Conservation (phyloP, 164 flowering plant species). For the Stephania yunnanensis region DNA sequence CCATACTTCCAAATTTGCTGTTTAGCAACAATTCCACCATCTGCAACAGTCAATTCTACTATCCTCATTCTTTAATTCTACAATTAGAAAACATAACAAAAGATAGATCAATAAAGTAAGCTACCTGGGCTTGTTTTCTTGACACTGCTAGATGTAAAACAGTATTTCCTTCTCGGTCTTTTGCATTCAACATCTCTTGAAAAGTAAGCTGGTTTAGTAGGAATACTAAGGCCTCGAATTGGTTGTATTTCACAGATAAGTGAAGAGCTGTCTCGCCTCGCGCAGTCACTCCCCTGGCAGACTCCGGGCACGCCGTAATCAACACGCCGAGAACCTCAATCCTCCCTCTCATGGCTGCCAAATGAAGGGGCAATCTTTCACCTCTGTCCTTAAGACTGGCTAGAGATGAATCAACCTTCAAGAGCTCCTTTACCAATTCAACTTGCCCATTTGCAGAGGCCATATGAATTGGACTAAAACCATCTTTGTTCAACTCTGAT, state of each 20-base stretch:
- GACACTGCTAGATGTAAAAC: conserved; percentile 5
- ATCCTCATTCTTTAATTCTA: neutral
- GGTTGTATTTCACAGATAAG: conserved; percentile 9
- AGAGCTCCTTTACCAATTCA: neutral
- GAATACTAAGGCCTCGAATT: conserved; percentile 7
- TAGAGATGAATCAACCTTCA: neutral
- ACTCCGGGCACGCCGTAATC: neutral
- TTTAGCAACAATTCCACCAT: neutral
- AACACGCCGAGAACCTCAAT: neutral
- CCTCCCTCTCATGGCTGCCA: neutral
- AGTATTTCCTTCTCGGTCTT: conserved; percentile 15
- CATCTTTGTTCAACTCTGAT: neutral
- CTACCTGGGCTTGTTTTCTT: conserved; percentile 4
- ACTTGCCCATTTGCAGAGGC: neutral
- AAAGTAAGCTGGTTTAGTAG: neutral
- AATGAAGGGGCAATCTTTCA: neutral
- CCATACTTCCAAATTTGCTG: neutral
- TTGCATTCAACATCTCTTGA: neutral
- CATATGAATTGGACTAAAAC: conserved; percentile 4
- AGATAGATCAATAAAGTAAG: neutral
- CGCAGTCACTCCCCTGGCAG: neutral
- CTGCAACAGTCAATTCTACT: neutral
- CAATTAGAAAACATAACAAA: neutral
- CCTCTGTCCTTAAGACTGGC: neutral
- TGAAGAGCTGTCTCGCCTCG: conserved; percentile 14